Conservation (phyloP, 768 basidiomycete species). For the Hygrocybe punicea region DNA sequence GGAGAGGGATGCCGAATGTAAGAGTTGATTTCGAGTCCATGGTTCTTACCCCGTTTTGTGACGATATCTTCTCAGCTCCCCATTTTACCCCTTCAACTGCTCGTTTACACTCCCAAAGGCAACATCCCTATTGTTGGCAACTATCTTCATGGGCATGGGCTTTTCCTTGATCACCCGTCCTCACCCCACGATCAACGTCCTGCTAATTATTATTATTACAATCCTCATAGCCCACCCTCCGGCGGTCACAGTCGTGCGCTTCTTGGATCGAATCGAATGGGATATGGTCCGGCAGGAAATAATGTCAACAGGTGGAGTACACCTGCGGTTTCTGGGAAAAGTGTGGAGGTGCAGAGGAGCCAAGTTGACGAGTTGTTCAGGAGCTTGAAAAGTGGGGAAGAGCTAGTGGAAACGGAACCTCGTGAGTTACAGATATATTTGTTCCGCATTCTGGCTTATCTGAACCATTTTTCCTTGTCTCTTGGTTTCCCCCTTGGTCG, state of each 20-base stretch:
- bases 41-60: slow-evolving; percentile 15
- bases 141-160: slow-evolving; percentile 61
- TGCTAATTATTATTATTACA: slow-evolving; percentile 68
- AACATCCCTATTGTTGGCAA: slow-evolving; percentile 82
- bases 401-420: slow-evolving; percentile 81
- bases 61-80: slow-evolving; percentile 53
- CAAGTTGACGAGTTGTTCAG: slow-evolving; percentile 95
- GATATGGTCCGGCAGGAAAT: slow-evolving; percentile 33
- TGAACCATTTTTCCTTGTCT: slow-evolving; percentile 11
- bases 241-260: slow-evolving; percentile 54
- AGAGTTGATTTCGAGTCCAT: slow-evolving; percentile 28
- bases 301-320: slow-evolving; percentile 54
- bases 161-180: slow-evolving; percentile 79
- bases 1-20: slow-evolving; percentile 62
- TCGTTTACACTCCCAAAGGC: slow-evolving; percentile 92
- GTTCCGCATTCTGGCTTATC: slow-evolving; percentile 10
- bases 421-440: slow-evolving; percentile 46
- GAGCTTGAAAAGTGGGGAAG: slow-evolving; percentile 81
- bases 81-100: slow-evolving; percentile 77
- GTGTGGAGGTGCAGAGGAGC: slow-evolving; percentile 85
- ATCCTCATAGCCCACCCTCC: slow-evolving; percentile 83
- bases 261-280: slow-evolving; percentile 41
- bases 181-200: slow-evolving; percentile 59
- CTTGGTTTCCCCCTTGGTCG: not conserved
- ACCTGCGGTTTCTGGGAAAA: slow-evolving; percentile 60